Base-by-base conservation (phyloP, 1,139 yeast species). In the Blastobotrys proliferans region DNA sequence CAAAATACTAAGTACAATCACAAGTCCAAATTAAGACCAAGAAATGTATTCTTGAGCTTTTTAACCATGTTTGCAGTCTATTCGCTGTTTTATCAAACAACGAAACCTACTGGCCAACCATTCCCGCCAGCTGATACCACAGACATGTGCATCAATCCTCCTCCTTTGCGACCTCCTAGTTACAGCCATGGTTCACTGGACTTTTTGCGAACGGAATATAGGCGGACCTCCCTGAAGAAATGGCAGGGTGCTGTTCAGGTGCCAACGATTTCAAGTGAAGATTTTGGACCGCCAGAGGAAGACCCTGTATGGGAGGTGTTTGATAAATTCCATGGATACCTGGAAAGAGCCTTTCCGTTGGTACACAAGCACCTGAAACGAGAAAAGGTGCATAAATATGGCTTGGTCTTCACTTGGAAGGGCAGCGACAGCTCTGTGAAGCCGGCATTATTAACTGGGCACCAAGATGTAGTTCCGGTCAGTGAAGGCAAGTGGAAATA, bases 391-490 rank as follows among this genome's bases (percentile, higher is more conserved):
- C 84, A 85, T 56, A 72, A 77, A 28, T 74, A 78, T 50, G 92
- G 88, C 1, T 66, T 85, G 46, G 72, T 85, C 14, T 78, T 71
- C 57, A 73, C 80, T 22, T 81, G 86, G 82, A 64, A 76, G 51
- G 94, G 94, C 18, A 57, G 74, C 0, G 65, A 79, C 46, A 35
- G 60, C 4, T 47, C 56, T 2, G 66, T 81, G 54, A 79, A 81
- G 58, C 95, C 95, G 4, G 52, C 81, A 11, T 58, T 85, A 60
- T 66, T 84, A 34, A 74, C 81, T 62, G 88, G 92, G 2, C 95
- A 86, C 61, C 86, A 80, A 59, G 95, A 85, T 58, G 85, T 82
- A 3, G 95, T 86, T 10, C 95, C 95, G 0, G 83, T 84, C n/a
- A 75, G 86, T 11, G 58, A 73, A 33, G 68, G 61, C 29, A 68